Base-by-base conservation (phyloP, 441 rosid species). In the Capsella rubella region DNA sequence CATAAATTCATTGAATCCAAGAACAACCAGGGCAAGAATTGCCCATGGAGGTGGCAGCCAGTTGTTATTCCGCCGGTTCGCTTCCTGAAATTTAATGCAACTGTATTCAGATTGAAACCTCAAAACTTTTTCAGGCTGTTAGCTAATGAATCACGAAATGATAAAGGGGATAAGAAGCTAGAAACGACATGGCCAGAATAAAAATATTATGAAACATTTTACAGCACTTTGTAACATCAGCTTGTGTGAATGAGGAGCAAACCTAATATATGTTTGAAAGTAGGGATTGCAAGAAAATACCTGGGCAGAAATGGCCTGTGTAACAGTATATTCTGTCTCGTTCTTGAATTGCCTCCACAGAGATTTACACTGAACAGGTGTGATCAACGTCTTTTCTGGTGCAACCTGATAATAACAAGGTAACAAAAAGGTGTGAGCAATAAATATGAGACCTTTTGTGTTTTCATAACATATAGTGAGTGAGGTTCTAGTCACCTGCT, bases 1-100 rank as follows among this genome's bases (percentile, higher is more conserved):
- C 97, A 93, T 96, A 70, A 96, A 91, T 82, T 96, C 99, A 64
- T 96, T 96, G 76, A 96, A 96, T 53, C 99, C 99, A 49, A 96
- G 88, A 67, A 96, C 76, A 42, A 88, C 45, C 84, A 96, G 54
- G 9, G 98, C 98, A 61, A 77, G 83, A 76, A 96, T 93, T 66
- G 99, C 99, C 99, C 99, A 96, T 84, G 99, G 98, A 75, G 99
- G 99, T 68, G 99, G 99, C 56, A 96, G 69, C 98, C 99, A 96
- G 91, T 90, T 96, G 93, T 93, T 93, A 73, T 75, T 86, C 71
- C 98, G 93, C 67, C 81, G 86, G 80, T 86, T 87, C 52, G 99
- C 99, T 85, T 96, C 99, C 99, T 96, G 95, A 76, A 83, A 79
- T 79, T 61, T 18, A 49, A 47, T 29, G 60, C 0, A 16, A 45